Evolutionary conservation across 2,329 filamentous ascomycete species (phyloP), one percentile per base, ranked within the genome.

Genomic region (Cryphonectria naterciae): DNA sequence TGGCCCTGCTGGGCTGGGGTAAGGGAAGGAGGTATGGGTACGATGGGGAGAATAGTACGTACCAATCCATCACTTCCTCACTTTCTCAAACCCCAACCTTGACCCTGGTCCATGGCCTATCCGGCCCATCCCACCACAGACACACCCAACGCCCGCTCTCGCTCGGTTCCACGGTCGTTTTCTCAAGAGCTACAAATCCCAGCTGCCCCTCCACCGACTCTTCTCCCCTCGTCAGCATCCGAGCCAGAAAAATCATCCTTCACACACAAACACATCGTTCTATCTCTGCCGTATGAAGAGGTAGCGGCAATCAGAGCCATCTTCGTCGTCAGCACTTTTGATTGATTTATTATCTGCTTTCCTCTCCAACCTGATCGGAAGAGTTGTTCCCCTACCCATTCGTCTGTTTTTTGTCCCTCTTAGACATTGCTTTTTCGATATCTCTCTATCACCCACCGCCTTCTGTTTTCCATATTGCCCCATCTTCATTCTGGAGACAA

Each of bases 181-280:
- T 66, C 63, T 65, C 67, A 69, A 65, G 67, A 68, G 72, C 67
- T 73, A 73, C 72, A 72, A 72, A 73, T 69, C 72, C 70, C 70
- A 72, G 64, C 69, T 69, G 72, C 72, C 69, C 72, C 72, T 73
- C 72, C 67, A 64, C 67, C 72, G 65, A 69, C 68, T 49, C 35
- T 65, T 69, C 52, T 65, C 65, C 28, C 58, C 46, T 65, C 58
- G 69, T 66, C 72, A 69, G 63, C 72, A 66, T 67, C 69, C 65
- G 39, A 72, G 66, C 46, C 46, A 49, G 61, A 65, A 65, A 63
- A 8, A 65, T 67, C 69, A 63, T 63, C 58, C 22, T 64, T 32
- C 46, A 56, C 25, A 70, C 64, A 39, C 43, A 66, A 8, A 70
- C 64, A 62, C 61, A 46, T 46, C 64, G 58, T 68, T 52, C 54